A percentile compares a stretch with the other conserved stretches of the same genome.
phyloP scores from a whole-genome alignment of 306 rosid genomes.

The Trifolium dubium region DNA sequence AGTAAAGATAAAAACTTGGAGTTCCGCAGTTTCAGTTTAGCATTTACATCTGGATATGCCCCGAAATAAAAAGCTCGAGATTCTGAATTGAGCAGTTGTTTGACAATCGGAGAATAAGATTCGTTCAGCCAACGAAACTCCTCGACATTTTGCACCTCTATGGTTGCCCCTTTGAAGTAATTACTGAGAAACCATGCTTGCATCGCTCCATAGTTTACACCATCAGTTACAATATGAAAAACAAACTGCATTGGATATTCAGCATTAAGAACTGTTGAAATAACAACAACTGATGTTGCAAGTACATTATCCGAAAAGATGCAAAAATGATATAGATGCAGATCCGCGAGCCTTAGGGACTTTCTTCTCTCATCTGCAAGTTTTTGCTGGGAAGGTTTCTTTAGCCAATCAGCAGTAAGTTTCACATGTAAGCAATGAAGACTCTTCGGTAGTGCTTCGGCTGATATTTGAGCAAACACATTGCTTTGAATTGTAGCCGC shows the following conservation, averaged over 20 bases:
- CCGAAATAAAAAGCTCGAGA: constrained; percentile 65
- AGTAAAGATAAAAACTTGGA: constrained; percentile 67
- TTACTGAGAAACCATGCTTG: constrained; percentile 83
- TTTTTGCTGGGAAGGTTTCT: constrained; percentile 52
- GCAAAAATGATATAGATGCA: constrained; percentile 88
- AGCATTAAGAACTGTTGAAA: constrained; percentile 76
- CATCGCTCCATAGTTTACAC: constrained; percentile 72
- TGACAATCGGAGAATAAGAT: constrained; percentile 70
- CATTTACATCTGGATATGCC: constrained; percentile 55
- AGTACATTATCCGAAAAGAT: constrained; percentile 86
- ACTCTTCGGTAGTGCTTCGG: constrained; percentile 87
- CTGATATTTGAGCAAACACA: constrained; percentile 77
- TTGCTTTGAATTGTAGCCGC: constrained; percentile 79
- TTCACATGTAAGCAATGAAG: constrained; percentile 82
- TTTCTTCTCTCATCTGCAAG: constrained; percentile 60
- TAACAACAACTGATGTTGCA: constrained; percentile 81
- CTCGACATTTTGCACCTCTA: constrained; percentile 80
- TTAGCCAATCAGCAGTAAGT: constrained; percentile 81
- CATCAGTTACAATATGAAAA: constrained; percentile 82
- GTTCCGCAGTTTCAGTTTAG: constrained; percentile 64
- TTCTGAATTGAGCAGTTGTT: constrained; percentile 63
- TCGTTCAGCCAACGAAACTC: constrained; percentile 80
- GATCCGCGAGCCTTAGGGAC: constrained; percentile 72
- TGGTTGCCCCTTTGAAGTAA: constrained; percentile 76
- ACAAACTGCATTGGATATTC: constrained; percentile 79